These are phyloP conservation scores for Alternaria sp. DNA, from an alignment of 2,329 filamentous ascomycete species.

Conservation along the genomic window DNA sequence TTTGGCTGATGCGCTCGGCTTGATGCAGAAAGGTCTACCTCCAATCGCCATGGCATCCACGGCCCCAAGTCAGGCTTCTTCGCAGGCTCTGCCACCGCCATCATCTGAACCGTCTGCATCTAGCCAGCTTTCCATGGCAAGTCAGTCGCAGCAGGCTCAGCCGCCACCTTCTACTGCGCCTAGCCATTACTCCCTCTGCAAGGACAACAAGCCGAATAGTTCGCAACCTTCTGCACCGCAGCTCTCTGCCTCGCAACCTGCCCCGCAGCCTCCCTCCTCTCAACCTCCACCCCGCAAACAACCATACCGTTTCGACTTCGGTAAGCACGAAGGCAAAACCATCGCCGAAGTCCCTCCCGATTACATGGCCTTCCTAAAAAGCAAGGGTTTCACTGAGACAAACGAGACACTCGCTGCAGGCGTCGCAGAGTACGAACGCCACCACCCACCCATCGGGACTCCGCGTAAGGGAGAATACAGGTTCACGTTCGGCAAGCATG, in stretches of 20 bases:
- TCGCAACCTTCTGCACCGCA: background rate
- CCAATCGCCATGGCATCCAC: accelerated
- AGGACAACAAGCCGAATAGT: background rate
- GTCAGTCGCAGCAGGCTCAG: background rate
- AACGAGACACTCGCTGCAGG: too few species aligned
- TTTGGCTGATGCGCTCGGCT: background rate
- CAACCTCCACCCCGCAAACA: background rate
- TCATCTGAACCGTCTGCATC: background rate
- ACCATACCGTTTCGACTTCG: background rate
- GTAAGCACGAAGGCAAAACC: background rate
- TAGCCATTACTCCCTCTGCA: background rate
- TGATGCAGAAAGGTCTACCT: background rate
- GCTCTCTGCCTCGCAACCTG: background rate
- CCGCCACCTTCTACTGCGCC: background rate
- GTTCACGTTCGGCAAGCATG: background rate
- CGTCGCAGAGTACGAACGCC: background rate
- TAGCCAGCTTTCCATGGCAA: background rate
- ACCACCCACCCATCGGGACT: background rate
- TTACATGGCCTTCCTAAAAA: background rate
- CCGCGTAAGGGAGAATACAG: background rate
- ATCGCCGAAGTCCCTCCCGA: background rate
- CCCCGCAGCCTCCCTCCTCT: background rate
- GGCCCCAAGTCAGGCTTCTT: accelerated
- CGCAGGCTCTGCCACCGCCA: background rate
- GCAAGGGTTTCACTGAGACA: too few species aligned